Conservation (phyloP, 1,284 basidiomycete species). For the Exsudoporus floridanus region DNA sequence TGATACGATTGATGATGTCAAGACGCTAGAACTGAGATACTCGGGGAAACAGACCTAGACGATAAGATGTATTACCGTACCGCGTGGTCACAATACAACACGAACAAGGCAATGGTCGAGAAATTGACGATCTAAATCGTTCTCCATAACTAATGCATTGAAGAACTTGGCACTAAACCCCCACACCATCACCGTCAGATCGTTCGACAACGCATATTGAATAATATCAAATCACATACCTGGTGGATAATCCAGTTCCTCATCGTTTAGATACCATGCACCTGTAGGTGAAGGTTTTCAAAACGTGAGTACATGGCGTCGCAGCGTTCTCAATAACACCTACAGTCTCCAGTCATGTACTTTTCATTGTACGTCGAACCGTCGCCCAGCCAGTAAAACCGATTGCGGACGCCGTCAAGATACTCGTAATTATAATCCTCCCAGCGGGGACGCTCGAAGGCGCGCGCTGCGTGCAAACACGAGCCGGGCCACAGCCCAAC, state of each 20-base stretch:
- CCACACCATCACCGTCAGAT: not conserved
- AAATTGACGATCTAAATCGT: not conserved
- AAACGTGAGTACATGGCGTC: not conserved
- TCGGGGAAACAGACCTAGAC: too few relatives aligned
- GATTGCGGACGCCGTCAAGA: constrained; percentile 43
- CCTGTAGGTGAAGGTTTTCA: constrained; percentile 30
- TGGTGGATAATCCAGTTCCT: constrained; percentile 39
- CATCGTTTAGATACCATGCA: constrained; percentile 48
- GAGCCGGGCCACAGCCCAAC: constrained; percentile 64
- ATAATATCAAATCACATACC: constrained; percentile 6
- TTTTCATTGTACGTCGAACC: constrained; percentile 50
- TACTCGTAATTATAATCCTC: constrained; percentile 61
- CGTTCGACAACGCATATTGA: too few relatives aligned
- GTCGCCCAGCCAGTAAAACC: constrained; percentile 60
- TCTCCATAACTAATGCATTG: not conserved
- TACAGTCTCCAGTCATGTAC: constrained; percentile 46
- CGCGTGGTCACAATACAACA: too few relatives aligned
- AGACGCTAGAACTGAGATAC: too few relatives aligned
- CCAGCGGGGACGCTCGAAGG: constrained; percentile 58
- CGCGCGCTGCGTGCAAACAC: constrained; percentile 49
- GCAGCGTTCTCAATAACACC: constrained; percentile 22
- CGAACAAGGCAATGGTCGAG: too few relatives aligned
- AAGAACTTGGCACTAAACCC: not conserved
- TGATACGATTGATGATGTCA: too few relatives aligned
- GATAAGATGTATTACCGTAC: too few relatives aligned